Evolutionary conservation across 805 yeast genomes (phyloP).

Genomic region (Saccharomycopsis capsularis): DNA sequence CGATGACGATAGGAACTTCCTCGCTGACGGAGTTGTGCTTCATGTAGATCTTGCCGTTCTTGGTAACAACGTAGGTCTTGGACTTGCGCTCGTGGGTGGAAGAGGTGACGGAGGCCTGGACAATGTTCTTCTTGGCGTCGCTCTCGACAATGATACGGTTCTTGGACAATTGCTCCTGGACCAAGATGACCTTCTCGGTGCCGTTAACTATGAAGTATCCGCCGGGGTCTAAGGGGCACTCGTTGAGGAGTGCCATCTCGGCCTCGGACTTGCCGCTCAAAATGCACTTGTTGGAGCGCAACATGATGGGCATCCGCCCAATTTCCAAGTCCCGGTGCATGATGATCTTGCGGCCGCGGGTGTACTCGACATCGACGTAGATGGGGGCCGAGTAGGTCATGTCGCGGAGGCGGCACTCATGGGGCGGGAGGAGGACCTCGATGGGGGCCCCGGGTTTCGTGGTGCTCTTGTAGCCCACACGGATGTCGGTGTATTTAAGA

Average conservation of each 20-base stretch:
- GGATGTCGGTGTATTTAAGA: conserved; percentile 83
- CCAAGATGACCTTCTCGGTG: conserved; percentile 93
- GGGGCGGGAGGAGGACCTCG: conserved; percentile 75
- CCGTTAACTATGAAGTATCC: conserved; percentile 98
- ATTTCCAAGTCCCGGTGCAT: conserved; percentile 86
- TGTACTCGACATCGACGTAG: conserved; percentile 93
- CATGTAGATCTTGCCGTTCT: conserved; percentile 79
- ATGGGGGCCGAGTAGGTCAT: conserved; percentile 93
- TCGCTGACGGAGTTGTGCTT: conserved; percentile 95
- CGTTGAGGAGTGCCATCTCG: conserved; percentile 82
- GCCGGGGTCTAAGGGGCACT: conserved; percentile 98
- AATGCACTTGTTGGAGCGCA: conserved; percentile 87
- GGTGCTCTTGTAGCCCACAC: conserved; percentile 64
- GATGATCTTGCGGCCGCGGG: conserved; percentile 88
- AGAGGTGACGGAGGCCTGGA: conserved; percentile 96
- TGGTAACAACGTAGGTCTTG: conserved; percentile 90
- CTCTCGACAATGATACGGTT: conserved; percentile 98
- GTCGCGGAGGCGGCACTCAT: conserved; percentile 91
- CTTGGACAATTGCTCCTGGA: conserved; percentile 94
- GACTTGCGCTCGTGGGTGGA: conserved; percentile 98
- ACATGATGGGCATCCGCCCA: conserved; percentile 99
- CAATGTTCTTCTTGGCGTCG: conserved; percentile 87
- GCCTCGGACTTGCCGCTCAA: conserved; percentile 69
- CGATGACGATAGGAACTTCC: conserved; percentile 90
- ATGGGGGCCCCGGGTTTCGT: conserved; percentile 26